Percentiles rank a stretch among this genome's conserved stretches.
These are phyloP conservation scores for Edhazardia aedis DNA, from an alignment of 371 early-diverging fungal species.

Conservation along the genomic window DNA sequence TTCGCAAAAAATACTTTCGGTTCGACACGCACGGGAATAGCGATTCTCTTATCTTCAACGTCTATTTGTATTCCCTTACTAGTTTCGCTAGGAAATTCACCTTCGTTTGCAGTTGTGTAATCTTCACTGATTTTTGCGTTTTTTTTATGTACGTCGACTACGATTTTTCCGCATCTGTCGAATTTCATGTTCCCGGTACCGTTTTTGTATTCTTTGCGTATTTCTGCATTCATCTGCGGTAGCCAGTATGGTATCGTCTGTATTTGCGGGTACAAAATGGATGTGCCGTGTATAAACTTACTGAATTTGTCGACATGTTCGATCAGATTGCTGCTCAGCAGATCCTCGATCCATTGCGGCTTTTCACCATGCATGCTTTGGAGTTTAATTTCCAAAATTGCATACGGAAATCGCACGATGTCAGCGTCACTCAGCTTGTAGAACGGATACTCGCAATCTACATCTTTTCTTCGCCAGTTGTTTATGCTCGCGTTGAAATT, in stretches of 20 bases:
- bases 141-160: conserved; percentile 54
- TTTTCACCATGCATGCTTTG: conserved; percentile 65
- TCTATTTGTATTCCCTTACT: background rate
- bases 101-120: conserved; percentile 3
- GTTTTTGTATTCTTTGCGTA: conserved; percentile 25
- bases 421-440: conserved; percentile 56
- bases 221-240: conserved; percentile 58
- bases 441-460: conserved; percentile 66
- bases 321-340: conserved; percentile 65
- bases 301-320: conserved; percentile 87
- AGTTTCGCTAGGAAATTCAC: background rate
- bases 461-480: conserved; percentile 72
- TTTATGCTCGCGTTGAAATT: conserved; percentile 8
- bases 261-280: conserved; percentile 68
- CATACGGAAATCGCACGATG: conserved; percentile 73
- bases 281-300: conserved; percentile 86
- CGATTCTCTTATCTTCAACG: conserved; percentile 23
- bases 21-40: conserved; percentile 58
- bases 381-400: conserved; percentile 86
- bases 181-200: conserved; percentile 3
- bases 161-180: conserved; percentile 10
- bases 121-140: conserved; percentile 3
- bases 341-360: conserved; percentile 73
- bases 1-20: conserved; percentile 98
- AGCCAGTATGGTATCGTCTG: conserved; percentile 82